Evolutionary conservation across 2,329 filamentous ascomycete species (phyloP).

Genomic region (Aspergillus aculeatinus): DNA sequence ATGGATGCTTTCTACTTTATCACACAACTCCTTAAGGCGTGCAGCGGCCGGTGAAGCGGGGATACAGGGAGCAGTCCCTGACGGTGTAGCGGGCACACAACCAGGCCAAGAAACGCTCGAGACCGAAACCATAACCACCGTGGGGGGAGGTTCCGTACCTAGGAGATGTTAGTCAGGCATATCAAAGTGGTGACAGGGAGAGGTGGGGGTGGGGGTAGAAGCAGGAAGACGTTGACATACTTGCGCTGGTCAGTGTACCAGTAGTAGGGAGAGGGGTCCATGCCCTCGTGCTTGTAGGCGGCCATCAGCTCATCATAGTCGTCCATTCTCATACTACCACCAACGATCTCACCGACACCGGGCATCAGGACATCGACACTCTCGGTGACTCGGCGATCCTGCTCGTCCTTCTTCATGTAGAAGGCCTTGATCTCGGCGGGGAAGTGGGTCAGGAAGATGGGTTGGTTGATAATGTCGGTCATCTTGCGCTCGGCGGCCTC

Average conservation of each 20-base stretch:
- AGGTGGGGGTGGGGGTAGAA: neutral
- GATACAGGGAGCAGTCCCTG: slow-evolving; percentile 56
- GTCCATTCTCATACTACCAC: slow-evolving; percentile 94
- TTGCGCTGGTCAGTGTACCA: slow-evolving; percentile 99
- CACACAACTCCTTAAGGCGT: slow-evolving; percentile 39
- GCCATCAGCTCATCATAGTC: slow-evolving; percentile 84
- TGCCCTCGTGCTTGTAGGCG: slow-evolving; percentile 83
- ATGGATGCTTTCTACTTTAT: slow-evolving; percentile 5
- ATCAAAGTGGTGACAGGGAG: no score
- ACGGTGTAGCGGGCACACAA: slow-evolving; percentile 66
- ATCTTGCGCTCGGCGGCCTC: slow-evolving; percentile 95
- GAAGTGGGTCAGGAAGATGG: slow-evolving; percentile 97
- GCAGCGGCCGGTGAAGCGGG: slow-evolving; percentile 52
- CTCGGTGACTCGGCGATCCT: slow-evolving; percentile 83
- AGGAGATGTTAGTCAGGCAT: neutral
- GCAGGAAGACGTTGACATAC: slow-evolving; percentile 53
- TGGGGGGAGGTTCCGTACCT: slow-evolving; percentile 91
- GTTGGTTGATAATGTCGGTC: slow-evolving; percentile 94
- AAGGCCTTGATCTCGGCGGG: slow-evolving; percentile 97
- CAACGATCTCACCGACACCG: slow-evolving; percentile 94
- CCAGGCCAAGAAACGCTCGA: slow-evolving; percentile 76
- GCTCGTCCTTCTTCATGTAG: slow-evolving; percentile 90
- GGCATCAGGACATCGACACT: slow-evolving; percentile 87
- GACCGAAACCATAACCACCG: slow-evolving; percentile 87
- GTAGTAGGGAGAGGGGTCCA: slow-evolving; percentile 84